Evolutionary conservation across 371 early-diverging fungal genomes (phyloP).

Genomic region (Ecytonucleospora hepatopenaei): DNA sequence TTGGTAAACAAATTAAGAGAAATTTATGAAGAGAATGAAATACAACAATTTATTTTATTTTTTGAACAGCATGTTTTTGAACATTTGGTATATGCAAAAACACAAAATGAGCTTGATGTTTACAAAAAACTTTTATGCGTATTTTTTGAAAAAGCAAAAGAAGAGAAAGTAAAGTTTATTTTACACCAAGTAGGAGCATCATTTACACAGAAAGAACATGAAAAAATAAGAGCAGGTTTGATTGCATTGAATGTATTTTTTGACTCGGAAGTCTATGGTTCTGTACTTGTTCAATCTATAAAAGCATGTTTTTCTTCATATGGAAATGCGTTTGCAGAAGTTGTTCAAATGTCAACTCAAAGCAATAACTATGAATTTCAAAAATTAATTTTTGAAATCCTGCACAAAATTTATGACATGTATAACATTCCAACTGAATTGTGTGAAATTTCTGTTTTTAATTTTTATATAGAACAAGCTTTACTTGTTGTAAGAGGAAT

Average conservation of each 20-base stretch:
- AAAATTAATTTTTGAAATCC: constrained; percentile 37
- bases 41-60: constrained; percentile 2
- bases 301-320: constrained; percentile 19
- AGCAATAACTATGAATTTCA: constrained; percentile 24
- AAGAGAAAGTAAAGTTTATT: constrained; percentile 2
- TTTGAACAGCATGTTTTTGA: constrained; percentile 26
- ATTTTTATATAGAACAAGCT: constrained; percentile 28
- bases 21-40: constrained; percentile 12
- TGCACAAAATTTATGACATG: constrained; percentile 40
- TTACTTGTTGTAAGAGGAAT: constrained; percentile 24
- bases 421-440: constrained; percentile 49
- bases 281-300: constrained; percentile 39
- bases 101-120: neutral
- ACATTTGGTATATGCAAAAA: constrained; percentile 20
- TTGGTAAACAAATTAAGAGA: constrained; percentile 43
- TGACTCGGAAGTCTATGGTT: constrained; percentile 29
- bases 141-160: constrained; percentile 31
- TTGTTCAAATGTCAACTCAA: constrained; percentile 9
- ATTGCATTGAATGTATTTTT: constrained; percentile 16
- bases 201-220: constrained; percentile 4
- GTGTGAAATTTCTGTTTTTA: constrained; percentile 18
- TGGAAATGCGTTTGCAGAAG: constrained; percentile 34
- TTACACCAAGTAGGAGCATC: constrained; percentile 3
- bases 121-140: constrained; percentile 28
- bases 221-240: constrained; percentile 13